These are phyloP conservation scores for Basidioascus undulatus DNA, from an alignment of 768 basidiomycete species.

Conservation along the genomic window DNA sequence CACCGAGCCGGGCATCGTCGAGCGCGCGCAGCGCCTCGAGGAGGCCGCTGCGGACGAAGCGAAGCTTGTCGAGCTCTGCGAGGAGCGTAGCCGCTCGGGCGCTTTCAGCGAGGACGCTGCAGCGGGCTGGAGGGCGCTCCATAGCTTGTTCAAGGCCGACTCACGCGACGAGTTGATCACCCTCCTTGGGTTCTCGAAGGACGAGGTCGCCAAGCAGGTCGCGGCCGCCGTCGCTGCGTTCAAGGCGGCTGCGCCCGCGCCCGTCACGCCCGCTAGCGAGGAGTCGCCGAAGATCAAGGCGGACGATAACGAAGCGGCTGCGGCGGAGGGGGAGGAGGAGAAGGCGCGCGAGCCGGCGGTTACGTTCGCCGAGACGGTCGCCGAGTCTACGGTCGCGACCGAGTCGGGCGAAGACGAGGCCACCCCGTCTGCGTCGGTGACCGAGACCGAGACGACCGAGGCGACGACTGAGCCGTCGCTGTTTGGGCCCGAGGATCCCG, in stretches of 20 bases:
- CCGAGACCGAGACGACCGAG: slow-evolving; percentile 15
- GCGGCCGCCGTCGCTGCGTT: slow-evolving; percentile 57
- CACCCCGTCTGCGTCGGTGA: slow-evolving; percentile 17
- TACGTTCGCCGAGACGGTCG: slow-evolving; percentile 47
- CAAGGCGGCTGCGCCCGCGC: slow-evolving; percentile 24
- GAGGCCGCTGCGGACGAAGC: slow-evolving; percentile 28
- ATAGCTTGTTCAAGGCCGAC: slow-evolving; percentile 52
- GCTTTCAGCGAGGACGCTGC: slow-evolving; percentile 19
- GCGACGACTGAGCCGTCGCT: too few species aligned
- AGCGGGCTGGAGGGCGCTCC: slow-evolving; percentile 58
- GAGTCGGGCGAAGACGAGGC: slow-evolving; percentile 22
- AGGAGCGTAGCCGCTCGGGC: neutral
- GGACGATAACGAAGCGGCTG: slow-evolving; percentile 12
- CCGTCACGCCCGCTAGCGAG: slow-evolving; percentile 10
- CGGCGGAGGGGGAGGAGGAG: slow-evolving; percentile 21
- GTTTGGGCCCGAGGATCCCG: slow-evolving; percentile 11
- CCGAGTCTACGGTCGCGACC: slow-evolving; percentile 2
- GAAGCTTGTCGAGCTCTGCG: neutral
- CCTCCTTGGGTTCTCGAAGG: slow-evolving; percentile 76
- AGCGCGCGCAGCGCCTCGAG: slow-evolving; percentile 44
- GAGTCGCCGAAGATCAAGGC: neutral
- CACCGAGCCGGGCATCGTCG: slow-evolving; percentile 49
- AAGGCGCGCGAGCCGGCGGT: slow-evolving; percentile 49
- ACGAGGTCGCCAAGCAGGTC: slow-evolving; percentile 52
- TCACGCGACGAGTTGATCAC: slow-evolving; percentile 76